Evolutionary conservation across 768 basidiomycete genomes (phyloP).

Genomic region (Rhizopogon roseolus): DNA sequence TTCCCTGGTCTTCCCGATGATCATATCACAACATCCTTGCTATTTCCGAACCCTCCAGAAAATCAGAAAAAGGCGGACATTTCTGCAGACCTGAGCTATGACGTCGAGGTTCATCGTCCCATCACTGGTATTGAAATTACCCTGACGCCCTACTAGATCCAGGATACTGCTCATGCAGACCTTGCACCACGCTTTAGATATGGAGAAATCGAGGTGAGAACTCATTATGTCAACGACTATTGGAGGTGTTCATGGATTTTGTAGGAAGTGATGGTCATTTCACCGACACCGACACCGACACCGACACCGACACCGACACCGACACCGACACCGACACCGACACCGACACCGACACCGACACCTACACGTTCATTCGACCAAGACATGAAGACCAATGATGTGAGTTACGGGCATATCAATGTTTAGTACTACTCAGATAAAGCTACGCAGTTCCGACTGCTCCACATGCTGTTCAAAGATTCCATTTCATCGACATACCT

Average conservation of each 20-base stretch:
- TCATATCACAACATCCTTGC: conserved; percentile 8
- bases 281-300: conserved; percentile 29
- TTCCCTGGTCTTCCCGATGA: conserved; percentile 27
- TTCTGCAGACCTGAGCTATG: conserved; percentile 31
- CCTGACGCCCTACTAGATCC: conserved; percentile 13
- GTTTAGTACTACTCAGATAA: neutral
- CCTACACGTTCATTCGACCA: conserved; percentile 26
- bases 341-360: conserved; percentile 33
- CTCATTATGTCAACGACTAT: neutral
- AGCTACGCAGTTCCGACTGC: conserved; percentile 33
- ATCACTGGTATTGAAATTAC: neutral
- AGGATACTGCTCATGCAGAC: conserved; percentile 20
- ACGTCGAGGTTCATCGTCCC: conserved; percentile 31
- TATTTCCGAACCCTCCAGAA: conserved; percentile 3
- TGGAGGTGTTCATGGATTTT: neutral
- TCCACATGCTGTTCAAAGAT: conserved; percentile 9
- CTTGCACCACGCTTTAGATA: conserved; percentile 42
- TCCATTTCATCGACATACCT: conserved; percentile 9
- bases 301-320: too few species aligned
- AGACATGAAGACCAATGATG: conserved; percentile 5
- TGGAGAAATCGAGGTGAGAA: conserved; percentile 43
- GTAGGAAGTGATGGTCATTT: conserved; percentile 47
- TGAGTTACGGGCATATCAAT: conserved; percentile 10
- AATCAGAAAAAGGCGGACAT: neutral
- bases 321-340: too few species aligned